A percentile compares a stretch with the other conserved stretches of the same genome.
Conservation (phyloP, 768 basidiomycete species). For the Trametes cinnabarina region DNA sequence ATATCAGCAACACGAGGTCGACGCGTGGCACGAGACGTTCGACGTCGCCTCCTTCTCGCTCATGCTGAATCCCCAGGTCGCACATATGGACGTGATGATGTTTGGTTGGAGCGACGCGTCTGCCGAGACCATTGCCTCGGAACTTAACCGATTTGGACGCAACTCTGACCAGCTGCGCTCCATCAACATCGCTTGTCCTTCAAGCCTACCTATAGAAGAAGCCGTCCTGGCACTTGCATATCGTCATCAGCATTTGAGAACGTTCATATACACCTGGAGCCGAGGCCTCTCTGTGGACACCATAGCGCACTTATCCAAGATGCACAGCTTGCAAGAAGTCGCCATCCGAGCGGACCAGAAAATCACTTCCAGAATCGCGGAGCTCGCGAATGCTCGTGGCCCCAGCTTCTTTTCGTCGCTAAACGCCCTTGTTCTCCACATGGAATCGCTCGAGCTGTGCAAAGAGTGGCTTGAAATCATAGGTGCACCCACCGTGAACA, state of each 20-base stretch:
- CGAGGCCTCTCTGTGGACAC: not conserved
- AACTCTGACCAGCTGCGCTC: not conserved
- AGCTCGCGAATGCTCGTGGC: not conserved
- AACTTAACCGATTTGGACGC: not conserved
- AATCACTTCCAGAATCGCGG: not conserved
- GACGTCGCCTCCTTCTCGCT: conserved; percentile 6
- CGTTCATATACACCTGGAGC: not conserved
- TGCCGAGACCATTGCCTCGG: not conserved
- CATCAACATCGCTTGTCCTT: not conserved
- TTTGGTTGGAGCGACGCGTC: not conserved
- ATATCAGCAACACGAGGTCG: too few relatives aligned
- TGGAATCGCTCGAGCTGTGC: not conserved
- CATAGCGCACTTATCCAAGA: not conserved
- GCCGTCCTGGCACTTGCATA: not conserved
- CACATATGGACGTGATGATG: conserved; percentile 1
- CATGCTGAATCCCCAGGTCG: conserved; percentile 6
- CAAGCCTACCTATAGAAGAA: not conserved
- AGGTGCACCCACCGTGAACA: not conserved
- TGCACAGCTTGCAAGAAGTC: conserved; percentile 1
- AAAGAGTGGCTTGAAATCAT: not conserved
- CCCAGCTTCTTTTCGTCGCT: conserved; percentile 6
- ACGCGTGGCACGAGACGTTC: not conserved
- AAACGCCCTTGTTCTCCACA: not conserved
- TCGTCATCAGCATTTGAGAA: conserved; percentile 2
- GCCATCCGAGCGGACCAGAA: not conserved